A percentile compares a stretch with the other conserved stretches of the same genome.
Evolutionary conservation across 768 basidiomycete genomes (phyloP).

Genomic region (Antrodiella citrinella): DNA sequence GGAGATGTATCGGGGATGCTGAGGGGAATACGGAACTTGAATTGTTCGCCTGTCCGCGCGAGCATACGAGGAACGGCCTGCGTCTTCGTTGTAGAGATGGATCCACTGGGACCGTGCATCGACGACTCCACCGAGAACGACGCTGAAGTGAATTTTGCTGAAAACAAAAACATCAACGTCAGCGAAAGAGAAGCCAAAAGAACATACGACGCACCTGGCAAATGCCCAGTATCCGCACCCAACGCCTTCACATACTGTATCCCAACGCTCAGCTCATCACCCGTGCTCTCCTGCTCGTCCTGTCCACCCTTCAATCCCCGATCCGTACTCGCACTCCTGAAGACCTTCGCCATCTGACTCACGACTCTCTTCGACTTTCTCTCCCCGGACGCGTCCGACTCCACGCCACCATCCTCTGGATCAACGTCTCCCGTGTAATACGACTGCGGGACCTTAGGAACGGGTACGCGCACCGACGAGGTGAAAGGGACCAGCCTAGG

Average conservation of each 20-base stretch:
- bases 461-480: constrained; percentile 56
- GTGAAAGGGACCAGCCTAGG: constrained; percentile 70
- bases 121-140: constrained; percentile 61
- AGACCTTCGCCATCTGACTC: constrained; percentile 62
- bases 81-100: constrained; percentile 20
- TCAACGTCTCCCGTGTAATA: constrained; percentile 6
- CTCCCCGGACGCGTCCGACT: constrained; percentile 2
- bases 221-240: constrained; percentile 38
- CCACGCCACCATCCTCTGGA: neutral
- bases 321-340: constrained; percentile 24
- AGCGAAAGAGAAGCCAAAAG: constrained; percentile 1
- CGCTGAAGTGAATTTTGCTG: constrained; percentile 26
- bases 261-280: constrained; percentile 61
- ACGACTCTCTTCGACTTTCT: constrained; percentile 33
- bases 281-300: constrained; percentile 25
- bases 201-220: constrained; percentile 18
- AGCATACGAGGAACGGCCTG: constrained; percentile 31
- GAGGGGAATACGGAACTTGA: constrained; percentile 49
- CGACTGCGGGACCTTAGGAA: constrained; percentile 38
- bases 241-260: constrained; percentile 65
- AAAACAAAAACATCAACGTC: neutral
- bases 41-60: constrained; percentile 48
- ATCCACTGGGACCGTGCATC: constrained; percentile 32
- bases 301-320: constrained; percentile 25
- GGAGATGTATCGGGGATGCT: constrained; percentile 12